These are phyloP conservation scores for Hyaloperonospora brassicae DNA, from an alignment of 352 stramenopile genomes.

Conservation along the genomic window DNA sequence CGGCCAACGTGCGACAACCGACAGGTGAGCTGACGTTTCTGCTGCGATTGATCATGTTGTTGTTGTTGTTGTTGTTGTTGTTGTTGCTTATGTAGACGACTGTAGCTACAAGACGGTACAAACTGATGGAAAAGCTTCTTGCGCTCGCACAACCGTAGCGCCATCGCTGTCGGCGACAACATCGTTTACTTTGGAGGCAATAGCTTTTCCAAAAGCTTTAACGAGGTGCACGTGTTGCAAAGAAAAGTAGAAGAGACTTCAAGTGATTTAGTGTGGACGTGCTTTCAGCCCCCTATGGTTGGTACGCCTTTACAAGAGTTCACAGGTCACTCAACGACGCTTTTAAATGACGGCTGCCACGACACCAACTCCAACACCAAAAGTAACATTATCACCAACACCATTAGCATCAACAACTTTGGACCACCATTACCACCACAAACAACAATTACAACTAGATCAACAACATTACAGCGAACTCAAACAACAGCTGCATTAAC, in stretches of 20 bases:
- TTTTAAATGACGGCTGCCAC: conserved; percentile 79
- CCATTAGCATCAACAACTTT: too few relatives aligned
- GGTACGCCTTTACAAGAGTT: conserved; percentile 63
- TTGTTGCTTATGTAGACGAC: conserved; percentile 33
- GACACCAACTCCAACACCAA: too few relatives aligned
- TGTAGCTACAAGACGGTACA: conserved; percentile 88
- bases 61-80: background rate
- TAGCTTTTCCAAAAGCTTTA: conserved; percentile 86
- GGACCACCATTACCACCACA: too few relatives aligned
- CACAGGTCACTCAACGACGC: conserved; percentile 86
- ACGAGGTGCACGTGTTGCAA: conserved; percentile 88
- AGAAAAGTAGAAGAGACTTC: conserved; percentile 24
- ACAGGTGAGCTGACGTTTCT: conserved; percentile 1
- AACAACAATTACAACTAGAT: too few relatives aligned
- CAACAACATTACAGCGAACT: too few relatives aligned
- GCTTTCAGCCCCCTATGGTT: conserved; percentile 78
- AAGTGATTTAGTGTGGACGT: conserved; percentile 53
- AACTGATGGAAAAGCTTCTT: conserved; percentile 81
- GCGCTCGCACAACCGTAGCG: conserved; percentile 85
- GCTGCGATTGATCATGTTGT: too few relatives aligned
- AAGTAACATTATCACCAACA: too few relatives aligned
- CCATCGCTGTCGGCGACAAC: conserved; percentile 50
- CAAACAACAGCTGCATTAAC: too few relatives aligned
- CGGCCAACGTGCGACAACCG: background rate
- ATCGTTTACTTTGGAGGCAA: conserved; percentile 93